Conservation (phyloP, 495 filamentous ascomycete genomes). For the Pyrenula massariospora region DNA sequence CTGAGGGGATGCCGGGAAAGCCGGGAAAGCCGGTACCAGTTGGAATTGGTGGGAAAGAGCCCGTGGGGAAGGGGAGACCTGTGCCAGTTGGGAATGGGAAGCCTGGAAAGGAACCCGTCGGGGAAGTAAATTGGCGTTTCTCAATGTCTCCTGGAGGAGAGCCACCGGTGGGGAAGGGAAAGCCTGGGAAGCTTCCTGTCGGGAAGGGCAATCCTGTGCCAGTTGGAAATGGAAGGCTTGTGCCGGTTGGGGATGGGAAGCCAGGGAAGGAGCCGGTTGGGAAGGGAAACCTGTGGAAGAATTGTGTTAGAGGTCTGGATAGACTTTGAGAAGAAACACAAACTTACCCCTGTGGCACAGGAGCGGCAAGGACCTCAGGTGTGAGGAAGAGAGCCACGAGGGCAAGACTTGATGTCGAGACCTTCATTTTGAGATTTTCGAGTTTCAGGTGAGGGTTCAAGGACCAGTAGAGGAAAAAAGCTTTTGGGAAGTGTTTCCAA, state of each 20-base stretch:
- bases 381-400: background rate
- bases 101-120: background rate
- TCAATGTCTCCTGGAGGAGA: background rate
- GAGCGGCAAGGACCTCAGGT: background rate
- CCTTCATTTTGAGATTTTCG: background rate
- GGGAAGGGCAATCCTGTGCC: background rate
- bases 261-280: background rate
- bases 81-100: background rate
- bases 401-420: background rate
- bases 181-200: background rate
- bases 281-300: background rate
- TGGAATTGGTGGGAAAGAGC: background rate
- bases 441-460: background rate
- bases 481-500: background rate
- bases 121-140: background rate
- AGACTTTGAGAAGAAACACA: background rate
- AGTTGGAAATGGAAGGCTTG: background rate
- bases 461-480: background rate
- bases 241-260: background rate
- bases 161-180: background rate
- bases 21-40: background rate
- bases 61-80: background rate
- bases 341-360: background rate
- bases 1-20: background rate
- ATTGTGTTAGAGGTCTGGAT: background rate